phyloP scores from a whole-genome alignment of 495 filamentous ascomycete species.

The Xylaria flabelliformis region DNA sequence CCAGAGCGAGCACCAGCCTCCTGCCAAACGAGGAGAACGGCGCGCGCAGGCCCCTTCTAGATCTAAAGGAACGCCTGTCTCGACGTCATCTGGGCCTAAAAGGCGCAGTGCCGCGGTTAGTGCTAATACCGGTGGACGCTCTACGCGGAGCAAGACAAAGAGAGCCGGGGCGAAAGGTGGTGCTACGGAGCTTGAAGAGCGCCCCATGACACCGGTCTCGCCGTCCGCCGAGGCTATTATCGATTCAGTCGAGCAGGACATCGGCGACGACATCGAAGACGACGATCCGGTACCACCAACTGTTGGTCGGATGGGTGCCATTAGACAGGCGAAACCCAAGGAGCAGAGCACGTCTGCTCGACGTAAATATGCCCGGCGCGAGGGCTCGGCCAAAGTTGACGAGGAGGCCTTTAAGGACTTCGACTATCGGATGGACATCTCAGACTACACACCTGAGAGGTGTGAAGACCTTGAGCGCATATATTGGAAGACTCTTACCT shows the following conservation, averaged over 20 bases:
- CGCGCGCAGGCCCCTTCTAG: conserved; percentile 69
- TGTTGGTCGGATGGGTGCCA: conserved; percentile 49
- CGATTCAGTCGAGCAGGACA: conserved; percentile 55
- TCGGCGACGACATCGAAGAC: conserved; percentile 55
- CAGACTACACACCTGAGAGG: conserved; percentile 86
- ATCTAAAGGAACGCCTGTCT: conserved; percentile 38
- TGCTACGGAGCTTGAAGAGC: conserved; percentile 47
- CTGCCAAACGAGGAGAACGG: conserved; percentile 89
- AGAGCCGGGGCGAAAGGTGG: conserved; percentile 40
- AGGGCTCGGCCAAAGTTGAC: conserved; percentile 74
- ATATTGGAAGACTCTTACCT: conserved; percentile 97
- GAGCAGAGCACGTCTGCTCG: conserved; percentile 65
- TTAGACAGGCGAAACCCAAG: conserved; percentile 54
- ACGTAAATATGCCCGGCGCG: conserved; percentile 80
- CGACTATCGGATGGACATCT: conserved; percentile 82
- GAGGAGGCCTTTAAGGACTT: conserved; percentile 87
- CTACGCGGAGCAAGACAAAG: conserved; percentile 43
- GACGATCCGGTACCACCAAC: conserved; percentile 46
- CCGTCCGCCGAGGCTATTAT: conserved; percentile 53
- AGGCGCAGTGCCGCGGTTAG: conserved; percentile 28
- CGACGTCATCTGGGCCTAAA: conserved; percentile 33
- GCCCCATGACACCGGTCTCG: conserved; percentile 62
- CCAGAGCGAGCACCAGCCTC: conserved; percentile 93
- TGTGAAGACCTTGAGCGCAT: conserved; percentile 91
- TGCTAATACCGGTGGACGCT: conserved; percentile 43